These are phyloP conservation scores for Alternaria solani DNA, from an alignment of 2,329 filamentous ascomycete genomes.

Conservation along the genomic window DNA sequence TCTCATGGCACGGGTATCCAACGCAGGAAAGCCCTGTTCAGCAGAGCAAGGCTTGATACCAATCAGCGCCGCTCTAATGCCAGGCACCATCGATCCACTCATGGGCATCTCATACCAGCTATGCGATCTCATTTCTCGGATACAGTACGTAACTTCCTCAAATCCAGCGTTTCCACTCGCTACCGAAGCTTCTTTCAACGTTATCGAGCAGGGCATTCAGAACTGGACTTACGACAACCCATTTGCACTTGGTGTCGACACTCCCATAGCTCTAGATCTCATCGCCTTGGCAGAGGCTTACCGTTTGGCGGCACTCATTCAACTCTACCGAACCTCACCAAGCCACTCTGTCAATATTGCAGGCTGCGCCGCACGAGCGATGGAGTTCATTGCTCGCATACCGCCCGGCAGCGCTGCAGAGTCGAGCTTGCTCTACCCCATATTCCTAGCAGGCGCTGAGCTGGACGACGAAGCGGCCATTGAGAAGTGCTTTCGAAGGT, in stretches of 20 bases:
- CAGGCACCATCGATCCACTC: constrained; percentile 45
- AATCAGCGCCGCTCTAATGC: constrained; percentile 26
- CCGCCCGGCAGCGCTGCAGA: constrained; percentile 47
- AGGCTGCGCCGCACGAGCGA: constrained; percentile 40
- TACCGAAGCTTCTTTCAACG: constrained; percentile 44
- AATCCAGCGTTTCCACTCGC: constrained; percentile 45
- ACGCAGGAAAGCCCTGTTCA: constrained; percentile 19
- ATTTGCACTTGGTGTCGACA: constrained; percentile 39
- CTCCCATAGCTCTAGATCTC: constrained; percentile 44
- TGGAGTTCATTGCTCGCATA: constrained; percentile 48
- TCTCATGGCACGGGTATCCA: constrained; percentile 43
- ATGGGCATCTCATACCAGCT: constrained; percentile 49
- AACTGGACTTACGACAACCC: constrained; percentile 47
- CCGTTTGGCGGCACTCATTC: constrained; percentile 46
- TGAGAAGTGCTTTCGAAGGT: constrained; percentile 38
- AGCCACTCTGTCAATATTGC: constrained; percentile 36
- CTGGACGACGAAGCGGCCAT: constrained; percentile 41
- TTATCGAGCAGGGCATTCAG: constrained; percentile 43
- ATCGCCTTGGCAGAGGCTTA: constrained; percentile 48
- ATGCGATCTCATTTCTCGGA: constrained; percentile 44
- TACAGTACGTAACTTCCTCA: constrained; percentile 44
- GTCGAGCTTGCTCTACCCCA: constrained; percentile 46
- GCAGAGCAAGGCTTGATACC: constrained; percentile 32
- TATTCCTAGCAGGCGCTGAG: constrained; percentile 49
- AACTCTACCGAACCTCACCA: constrained; percentile 44